phyloP scores from a whole-genome alignment of 2,329 filamentous ascomycete species.

The Colletotrichum simmondsii region DNA sequence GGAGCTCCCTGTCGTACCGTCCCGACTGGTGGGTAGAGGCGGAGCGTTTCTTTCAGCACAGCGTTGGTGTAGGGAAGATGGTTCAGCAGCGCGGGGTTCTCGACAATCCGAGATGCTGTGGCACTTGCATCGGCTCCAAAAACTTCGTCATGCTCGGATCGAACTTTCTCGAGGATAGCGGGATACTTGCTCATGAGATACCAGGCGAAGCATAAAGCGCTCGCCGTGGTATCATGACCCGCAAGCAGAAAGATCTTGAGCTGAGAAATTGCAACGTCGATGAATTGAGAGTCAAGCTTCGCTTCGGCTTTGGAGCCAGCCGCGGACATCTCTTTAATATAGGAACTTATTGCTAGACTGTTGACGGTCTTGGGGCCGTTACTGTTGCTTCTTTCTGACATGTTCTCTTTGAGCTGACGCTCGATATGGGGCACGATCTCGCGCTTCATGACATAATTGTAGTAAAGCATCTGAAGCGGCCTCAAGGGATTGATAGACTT shows the following conservation, averaged over 20 bases:
- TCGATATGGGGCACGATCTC: conserved; percentile 6
- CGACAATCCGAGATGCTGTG: conserved; percentile 50
- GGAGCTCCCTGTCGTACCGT: conserved; percentile 49
- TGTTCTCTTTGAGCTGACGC: neutral
- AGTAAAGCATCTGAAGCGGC: neutral
- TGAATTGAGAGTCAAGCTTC: conserved; percentile 2
- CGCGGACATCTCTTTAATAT: neutral
- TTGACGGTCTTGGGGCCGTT: conserved; percentile 37
- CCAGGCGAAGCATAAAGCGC: conserved; percentile 40
- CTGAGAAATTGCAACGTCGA: conserved; percentile 37
- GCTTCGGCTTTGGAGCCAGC: neutral
- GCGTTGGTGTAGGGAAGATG: conserved; percentile 62
- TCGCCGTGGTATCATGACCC: conserved; percentile 46
- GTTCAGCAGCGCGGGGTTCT: conserved; percentile 58
- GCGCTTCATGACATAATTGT: conserved; percentile 17
- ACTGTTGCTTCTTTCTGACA: neutral
- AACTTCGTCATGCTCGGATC: conserved; percentile 50
- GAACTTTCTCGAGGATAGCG: conserved; percentile 35
- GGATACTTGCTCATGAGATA: conserved; percentile 40
- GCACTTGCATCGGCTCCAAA: conserved; percentile 54
- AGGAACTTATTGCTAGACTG: conserved; percentile 34
- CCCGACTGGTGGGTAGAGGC: conserved; percentile 60
- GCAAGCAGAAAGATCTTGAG: conserved; percentile 46
- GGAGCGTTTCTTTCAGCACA: conserved; percentile 63
- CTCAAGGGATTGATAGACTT: conserved; percentile 5